Evolutionary conservation across 164 flowering plant species (phyloP), one percentile per base, ranked within the genome.

Genomic region (Tinospora cordifolia): DNA sequence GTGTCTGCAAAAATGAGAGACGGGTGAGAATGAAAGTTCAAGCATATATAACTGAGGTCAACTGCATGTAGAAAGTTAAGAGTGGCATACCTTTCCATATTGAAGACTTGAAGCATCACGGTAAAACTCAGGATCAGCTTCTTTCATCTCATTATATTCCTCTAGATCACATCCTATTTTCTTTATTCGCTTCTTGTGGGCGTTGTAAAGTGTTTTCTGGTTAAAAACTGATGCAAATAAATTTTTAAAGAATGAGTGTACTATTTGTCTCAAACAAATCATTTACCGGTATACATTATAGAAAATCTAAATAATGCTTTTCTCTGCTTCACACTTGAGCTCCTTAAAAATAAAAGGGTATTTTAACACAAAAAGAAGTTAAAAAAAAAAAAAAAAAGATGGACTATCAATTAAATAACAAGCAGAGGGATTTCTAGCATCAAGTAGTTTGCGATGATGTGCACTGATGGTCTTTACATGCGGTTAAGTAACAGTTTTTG

Each of bases 71-170:
- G n/a, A 22, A 5, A 14, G 30, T 8, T 21, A 54, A 21, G 6
- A 36, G 25, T 4, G 47, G 64, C 21, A 36, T 81, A 89, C 99
- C 89, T 95, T 92, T 63, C 98, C 98, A 79, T 92, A 95, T 66
- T 92, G 94, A 27, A 95, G 97, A 77, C 99, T 92, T 67, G 99
- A 88, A 75, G 98, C 98, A n/a, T 87, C 89, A 41, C 98, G 88
- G 70, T 95, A 95, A 77, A 95, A 95, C 77, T 95, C 98, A 24
- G 96, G 99, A 80, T 95, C 97, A 66, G 92, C 82, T 82, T 88
- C 98, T 83, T 90, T 95, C 90, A 86, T 79, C 74, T 63, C 84
- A 66, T 87, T 88, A 70, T 95, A 92, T 64, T 90, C 98, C 57
- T 88, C 99, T 25, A 92, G 57, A 74, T 95, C 90, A 78, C 84